Base-by-base conservation (phyloP, 192 early-diverging fungal genomes). In the Coemansia umbellata region DNA sequence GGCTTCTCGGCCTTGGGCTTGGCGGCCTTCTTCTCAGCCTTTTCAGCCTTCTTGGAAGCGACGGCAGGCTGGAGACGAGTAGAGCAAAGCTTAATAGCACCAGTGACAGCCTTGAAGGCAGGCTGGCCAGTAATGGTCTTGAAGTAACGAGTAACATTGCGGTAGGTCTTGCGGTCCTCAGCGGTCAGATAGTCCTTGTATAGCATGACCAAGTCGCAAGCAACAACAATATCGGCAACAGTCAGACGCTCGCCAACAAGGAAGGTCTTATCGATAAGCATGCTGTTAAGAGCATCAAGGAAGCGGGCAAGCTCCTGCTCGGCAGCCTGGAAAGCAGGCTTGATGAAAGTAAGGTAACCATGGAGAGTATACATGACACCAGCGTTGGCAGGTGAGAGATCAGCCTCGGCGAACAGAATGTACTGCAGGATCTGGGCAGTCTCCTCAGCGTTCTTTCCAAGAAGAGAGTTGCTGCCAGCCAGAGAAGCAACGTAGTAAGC, bases 141-240 rank as follows among this genome's bases (percentile, higher is more conserved):
- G 86, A 93, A 94, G 88, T 90, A 97, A 66, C 93, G 90, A 65
- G 77, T 92, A 48, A 97, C 76, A 78, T 93, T 92, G 70, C 85
- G 87, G 84, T 81, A 90, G 50, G 80, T 50, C 63, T 85, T 84
- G 66, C 93, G 91, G 86, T 91, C 91, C 15, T 82, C 74, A 42
- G 79, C 74, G 45, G 91, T 56, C 31, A 77, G 53, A 40, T 58
- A 70, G 78, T 21, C 74, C 56, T 57, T 54, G 55, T 37, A 77
- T 1, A 35, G 15, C 41, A 55, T 55, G 31, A 57, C 30, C 58
- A 77, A 37, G 27, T 70, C 67, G 45, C 77, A 62, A 57, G 80
- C 83, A 35, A 93, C 61, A 47, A 80, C 56, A 61, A 96, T 86
- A 74, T 97, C 95, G 49, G 95, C 95, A 24, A 93, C 69, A 58